These are phyloP conservation scores for Niveomyces coronatus DNA, from an alignment of 2,329 filamentous ascomycete species.

Conservation along the genomic window DNA sequence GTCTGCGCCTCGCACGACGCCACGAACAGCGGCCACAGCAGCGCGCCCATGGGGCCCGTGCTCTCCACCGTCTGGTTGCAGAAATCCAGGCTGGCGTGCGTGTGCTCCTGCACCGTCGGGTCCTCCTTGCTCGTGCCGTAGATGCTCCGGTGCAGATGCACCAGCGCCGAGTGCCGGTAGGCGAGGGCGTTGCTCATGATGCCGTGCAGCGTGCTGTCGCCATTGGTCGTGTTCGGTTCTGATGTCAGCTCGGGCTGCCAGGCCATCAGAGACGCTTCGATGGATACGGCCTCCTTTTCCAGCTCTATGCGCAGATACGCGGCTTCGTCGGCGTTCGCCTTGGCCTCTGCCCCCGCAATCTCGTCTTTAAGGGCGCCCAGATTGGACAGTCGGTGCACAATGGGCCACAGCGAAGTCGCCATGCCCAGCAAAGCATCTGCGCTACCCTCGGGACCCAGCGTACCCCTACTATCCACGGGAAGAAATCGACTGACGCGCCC, in stretches of 20 bases:
- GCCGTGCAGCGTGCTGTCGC: slow-evolving; percentile 38
- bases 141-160: slow-evolving; percentile 47
- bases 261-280: slow-evolving; percentile 42
- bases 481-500: slow-evolving; percentile 37
- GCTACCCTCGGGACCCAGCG: slow-evolving; percentile 37
- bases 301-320: slow-evolving; percentile 40
- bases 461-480: slow-evolving; percentile 32
- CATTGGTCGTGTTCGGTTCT: slow-evolving; percentile 8
- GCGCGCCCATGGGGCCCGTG: slow-evolving; percentile 50
- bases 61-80: slow-evolving; percentile 45
- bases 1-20: slow-evolving; percentile 48
- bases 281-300: slow-evolving; percentile 40
- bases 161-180: slow-evolving; percentile 47
- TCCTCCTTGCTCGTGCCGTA: slow-evolving; percentile 37
- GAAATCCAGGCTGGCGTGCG: slow-evolving; percentile 38
- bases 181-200: slow-evolving; percentile 50
- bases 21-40: slow-evolving; percentile 56
- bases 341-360: slow-evolving; percentile 31
- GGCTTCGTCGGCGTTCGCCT: slow-evolving; percentile 24
- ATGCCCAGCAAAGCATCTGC: slow-evolving; percentile 52
- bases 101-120: slow-evolving; percentile 42
- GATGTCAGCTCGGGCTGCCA: slow-evolving; percentile 43
- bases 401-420: slow-evolving; percentile 52
- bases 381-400: slow-evolving; percentile 50
- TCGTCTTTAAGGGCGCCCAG: slow-evolving; percentile 42